Evolutionary conservation across 106 monocot species (phyloP), one percentile per base, ranked within the genome.

Genomic region (Posidonia australis): DNA sequence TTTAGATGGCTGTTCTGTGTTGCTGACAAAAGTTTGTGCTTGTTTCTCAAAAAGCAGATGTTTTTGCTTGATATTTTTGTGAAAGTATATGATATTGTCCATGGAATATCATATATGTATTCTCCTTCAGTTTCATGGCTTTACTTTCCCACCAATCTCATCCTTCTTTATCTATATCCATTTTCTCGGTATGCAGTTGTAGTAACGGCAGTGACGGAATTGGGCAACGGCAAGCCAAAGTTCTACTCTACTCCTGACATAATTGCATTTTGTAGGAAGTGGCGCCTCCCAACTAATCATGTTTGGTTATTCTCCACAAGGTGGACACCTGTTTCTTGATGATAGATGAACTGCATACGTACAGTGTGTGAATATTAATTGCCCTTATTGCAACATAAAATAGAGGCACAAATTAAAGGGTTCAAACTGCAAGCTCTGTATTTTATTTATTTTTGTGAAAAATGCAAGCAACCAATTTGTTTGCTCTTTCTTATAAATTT

Each of bases 281-380:
- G 96, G 90, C 96, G 90, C 22, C 76, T 96, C 12, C 83, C 96
- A 26, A 96, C 96, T 42, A 96, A 96, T 77, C 82, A 96, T 75
- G 84, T 96, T 66, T 96, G 96, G 96, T 68, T 96, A 56, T 96
- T 96, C 54, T 96, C 96, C 64, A 87, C 90, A 70, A 80, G 96
- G 96, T 96, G 48, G 69, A 45, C 13, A 46, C 23, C 58, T 17
- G 1, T n/a, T 17, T 9, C n/a, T 47, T 54, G 54, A 54, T 22
- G 22, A 5, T 56, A 2, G 13, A 13, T 56, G 25, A 56, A 56
- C 25, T 13, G 16, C 5, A 54, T 21, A 54, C 47, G 13, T 48
- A 3, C 18, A 48, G n/a, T n/a, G n/a, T 48, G 4, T 48, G 20
- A 51, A 51, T n/a, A 20, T 17, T 5, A 20, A 51, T 14, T 51